Evolutionary conservation across 345 rosid species (phyloP).

Genomic region (Microthlaspi erraticum): DNA sequence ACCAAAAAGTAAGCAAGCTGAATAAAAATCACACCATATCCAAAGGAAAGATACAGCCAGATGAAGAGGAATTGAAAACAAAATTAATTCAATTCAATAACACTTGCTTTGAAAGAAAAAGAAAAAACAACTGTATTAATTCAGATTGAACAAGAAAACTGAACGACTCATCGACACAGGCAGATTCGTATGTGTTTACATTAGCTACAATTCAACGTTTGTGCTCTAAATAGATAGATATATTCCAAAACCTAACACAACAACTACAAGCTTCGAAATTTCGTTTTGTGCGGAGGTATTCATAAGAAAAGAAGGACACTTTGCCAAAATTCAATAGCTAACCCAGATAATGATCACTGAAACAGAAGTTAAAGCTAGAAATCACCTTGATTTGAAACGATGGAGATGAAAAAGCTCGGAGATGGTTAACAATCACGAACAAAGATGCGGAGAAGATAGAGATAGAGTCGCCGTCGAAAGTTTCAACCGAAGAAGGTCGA

Average conservation of each 20-base stretch:
- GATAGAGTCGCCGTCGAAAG: constrained; percentile 17
- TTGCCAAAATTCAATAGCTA: too few relatives aligned
- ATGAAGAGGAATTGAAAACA: not conserved
- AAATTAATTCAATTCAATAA: not conserved
- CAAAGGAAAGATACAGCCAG: not conserved
- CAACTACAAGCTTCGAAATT: too few relatives aligned
- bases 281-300: too few relatives aligned
- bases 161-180: too few relatives aligned
- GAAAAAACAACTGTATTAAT: not conserved
- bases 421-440: not conserved
- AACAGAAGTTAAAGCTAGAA: too few relatives aligned
- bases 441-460: not conserved
- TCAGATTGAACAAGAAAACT: constrained; percentile 15
- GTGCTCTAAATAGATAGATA: too few relatives aligned
- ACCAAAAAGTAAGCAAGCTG: constrained; percentile 9
- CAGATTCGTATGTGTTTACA: too few relatives aligned
- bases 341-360: too few relatives aligned
- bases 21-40: not conserved
- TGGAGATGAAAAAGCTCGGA: constrained; percentile 17
- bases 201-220: too few relatives aligned
- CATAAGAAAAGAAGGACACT: too few relatives aligned
- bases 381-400: constrained; percentile 23
- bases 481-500: not conserved
- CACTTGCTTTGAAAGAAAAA: not conserved
- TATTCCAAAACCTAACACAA: too few relatives aligned